Conservation (phyloP, 1,139 yeast genomes). For the Sugiyamaella pinicola region DNA sequence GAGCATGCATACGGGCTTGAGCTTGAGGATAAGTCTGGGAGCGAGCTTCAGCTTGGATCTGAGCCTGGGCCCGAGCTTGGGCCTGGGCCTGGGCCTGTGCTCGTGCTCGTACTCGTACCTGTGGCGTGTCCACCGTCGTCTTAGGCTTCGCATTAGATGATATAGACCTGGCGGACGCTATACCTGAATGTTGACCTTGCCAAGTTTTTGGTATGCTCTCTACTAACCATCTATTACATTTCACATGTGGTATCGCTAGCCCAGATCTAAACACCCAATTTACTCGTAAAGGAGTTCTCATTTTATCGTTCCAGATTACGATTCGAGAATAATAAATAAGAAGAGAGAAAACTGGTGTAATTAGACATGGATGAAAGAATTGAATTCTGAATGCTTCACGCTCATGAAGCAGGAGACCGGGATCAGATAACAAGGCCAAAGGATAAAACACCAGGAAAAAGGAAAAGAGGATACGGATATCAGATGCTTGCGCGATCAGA, state of each 20-base stretch:
- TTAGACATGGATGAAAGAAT: background rate
- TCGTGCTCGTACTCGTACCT: too few relatives aligned
- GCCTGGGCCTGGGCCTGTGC: background rate
- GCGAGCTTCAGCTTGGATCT: background rate
- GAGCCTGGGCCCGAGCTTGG: background rate
- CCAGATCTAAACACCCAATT: constrained; percentile 1
- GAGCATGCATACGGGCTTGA: background rate
- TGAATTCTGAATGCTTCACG: too few relatives aligned
- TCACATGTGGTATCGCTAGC: background rate
- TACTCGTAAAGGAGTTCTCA: constrained; percentile 3
- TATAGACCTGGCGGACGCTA: too few relatives aligned
- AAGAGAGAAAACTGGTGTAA: background rate
- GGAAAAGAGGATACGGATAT: too few relatives aligned
- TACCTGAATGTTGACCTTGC: too few relatives aligned
- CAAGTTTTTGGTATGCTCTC: background rate
- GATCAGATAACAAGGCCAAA: too few relatives aligned
- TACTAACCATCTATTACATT: background rate
- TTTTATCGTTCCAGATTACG: constrained; percentile 5
- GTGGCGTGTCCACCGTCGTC: too few relatives aligned
- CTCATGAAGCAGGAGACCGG: too few relatives aligned
- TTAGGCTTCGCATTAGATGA: background rate
- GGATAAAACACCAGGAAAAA: too few relatives aligned
- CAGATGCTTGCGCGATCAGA: too few relatives aligned
- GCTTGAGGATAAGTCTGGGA: background rate
- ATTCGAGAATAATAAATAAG: background rate